These are phyloP conservation scores for Talaromyces sp. DNA, from an alignment of 2,329 filamentous ascomycete genomes.

Conservation along the genomic window DNA sequence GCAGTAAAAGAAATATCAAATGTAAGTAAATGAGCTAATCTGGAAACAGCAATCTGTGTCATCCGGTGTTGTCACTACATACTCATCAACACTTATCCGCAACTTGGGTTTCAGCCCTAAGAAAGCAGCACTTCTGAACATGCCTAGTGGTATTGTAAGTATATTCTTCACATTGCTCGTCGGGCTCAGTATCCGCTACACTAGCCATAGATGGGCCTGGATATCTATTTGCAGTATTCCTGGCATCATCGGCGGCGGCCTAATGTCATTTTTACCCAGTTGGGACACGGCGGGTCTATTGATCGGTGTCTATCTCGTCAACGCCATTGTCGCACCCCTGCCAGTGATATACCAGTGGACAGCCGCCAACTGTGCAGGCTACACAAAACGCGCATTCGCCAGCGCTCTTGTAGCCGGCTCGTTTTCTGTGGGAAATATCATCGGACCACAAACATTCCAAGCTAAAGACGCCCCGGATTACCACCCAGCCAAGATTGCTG, in stretches of 20 bases:
- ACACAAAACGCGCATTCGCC: conserved; percentile 46
- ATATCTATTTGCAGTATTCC: conserved; percentile 42
- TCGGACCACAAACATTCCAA: conserved; percentile 42
- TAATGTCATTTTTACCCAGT: conserved; percentile 30
- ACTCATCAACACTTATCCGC: conserved; percentile 36
- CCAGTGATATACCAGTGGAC: conserved; percentile 45
- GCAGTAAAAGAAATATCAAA: background rate
- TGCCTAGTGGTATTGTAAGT: conserved; percentile 37
- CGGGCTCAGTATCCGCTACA: conserved; percentile 34
- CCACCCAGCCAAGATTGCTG: conserved; percentile 35
- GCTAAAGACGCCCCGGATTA: conserved; percentile 38
- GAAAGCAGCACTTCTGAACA: conserved; percentile 40
- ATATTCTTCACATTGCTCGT: conserved; percentile 37
- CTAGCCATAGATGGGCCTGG: conserved; percentile 36
- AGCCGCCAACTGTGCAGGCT: conserved; percentile 43
- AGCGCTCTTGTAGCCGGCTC: conserved; percentile 42
- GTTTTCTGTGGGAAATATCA: conserved; percentile 40
- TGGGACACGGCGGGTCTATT: conserved; percentile 38
- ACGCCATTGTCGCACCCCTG: conserved; percentile 38
- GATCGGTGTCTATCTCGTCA: conserved; percentile 41
- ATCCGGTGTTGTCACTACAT: conserved; percentile 42
- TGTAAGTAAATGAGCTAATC: conserved; percentile 11
- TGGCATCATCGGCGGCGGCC: conserved; percentile 40
- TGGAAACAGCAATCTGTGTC: conserved; percentile 30
- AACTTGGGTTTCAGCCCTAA: conserved; percentile 39